Evolutionary conservation across 139 green algal genomes (phyloP), one percentile per base, ranked within the genome.

Genomic region (Tetratostichococcus sp.): DNA sequence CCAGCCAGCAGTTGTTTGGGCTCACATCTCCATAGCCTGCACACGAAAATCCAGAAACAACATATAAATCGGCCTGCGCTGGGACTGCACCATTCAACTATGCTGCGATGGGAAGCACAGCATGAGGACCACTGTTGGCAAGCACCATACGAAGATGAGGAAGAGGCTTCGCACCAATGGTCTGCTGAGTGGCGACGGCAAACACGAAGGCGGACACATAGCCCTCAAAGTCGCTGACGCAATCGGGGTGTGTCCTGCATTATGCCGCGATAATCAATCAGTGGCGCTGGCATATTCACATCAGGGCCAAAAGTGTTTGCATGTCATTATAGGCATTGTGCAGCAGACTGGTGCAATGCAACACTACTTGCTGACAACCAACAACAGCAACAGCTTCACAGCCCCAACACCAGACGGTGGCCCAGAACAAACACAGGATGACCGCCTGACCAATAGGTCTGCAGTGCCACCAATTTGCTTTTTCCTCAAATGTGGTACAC

Each of bases 11-110:
- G 73, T 86, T 77, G 26, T 87, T 87, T 21, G 90, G 89, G 22
- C 79, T 83, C 4, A 89, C 86, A 58, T 89, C 88, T 43, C 92
- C 92, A 72, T 93, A 97, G 2, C 90, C 87, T 92, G 70, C 30
- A 70, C n/a, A n/a, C n/a, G n/a, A n/a, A n/a, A n/a, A n/a, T n/a
- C n/a, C n/a, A n/a, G n/a, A n/a, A n/a, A n/a, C n/a, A n/a, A n/a
- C n/a, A n/a, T n/a, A n/a, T n/a, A n/a, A n/a, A n/a, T n/a, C n/a
- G n/a, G n/a, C n/a, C n/a, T n/a, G n/a, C n/a, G n/a, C n/a, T n/a
- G n/a, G n/a, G n/a, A n/a, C n/a, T n/a, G n/a, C n/a, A n/a, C n/a
- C n/a, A n/a, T n/a, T n/a, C n/a, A n/a, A n/a, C n/a, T n/a, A n/a
- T n/a, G n/a, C n/a, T n/a, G n/a, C n/a, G n/a, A n/a, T n/a, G n/a